Base-by-base conservation (phyloP, 306 rosid species). In the Elaeagnus macrophylla region DNA sequence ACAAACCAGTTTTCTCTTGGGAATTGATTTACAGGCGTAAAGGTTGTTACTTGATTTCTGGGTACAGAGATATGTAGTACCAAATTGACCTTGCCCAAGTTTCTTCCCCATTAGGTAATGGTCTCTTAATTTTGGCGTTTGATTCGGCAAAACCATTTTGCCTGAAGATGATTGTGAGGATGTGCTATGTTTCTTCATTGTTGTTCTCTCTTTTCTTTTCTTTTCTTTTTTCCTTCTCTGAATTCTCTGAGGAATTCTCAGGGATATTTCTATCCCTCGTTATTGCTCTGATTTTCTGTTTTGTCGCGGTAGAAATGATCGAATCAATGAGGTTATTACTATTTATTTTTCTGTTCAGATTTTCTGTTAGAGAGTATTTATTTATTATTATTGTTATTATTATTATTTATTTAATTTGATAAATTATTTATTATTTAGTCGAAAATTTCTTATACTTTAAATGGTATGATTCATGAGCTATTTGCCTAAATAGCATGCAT, bases 11-110 rank as follows among this genome's bases (percentile, higher is more conserved):
- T 88, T 88, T 5, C 90, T 77, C 72, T 88, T 88, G 2, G 96
- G 96, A 69, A 88, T 88, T 5, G 96, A 84, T 67, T 88, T 88
- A 75, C 96, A 88, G n/a, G 96, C 96, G 35, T 47, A 84, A 0
- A 65, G 75, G 35, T 60, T 64, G 6, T 82, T 85, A 1, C 85
- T 53, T 20, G 75, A 7, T 56, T 80, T 85, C 44, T 84, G 81
- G 3, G 83, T 84, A 51, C 85, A 73, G 0, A 77, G 85, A 45
- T 88, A 88, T 3, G 90, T 84, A 11, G 94, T 88, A 1, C 94
- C 96, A 51, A 81, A 84, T 69, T 88, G 94, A 6, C 96, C 96
- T 35, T 84, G 94, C 2, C 94, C 96, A 0, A 88, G 87, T 57
- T 83, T 88, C 83, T 79, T 88, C 7, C 96, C 96, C 17, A 88